Evolutionary conservation across 805 yeast species (phyloP), one percentile per base, ranked within the genome.

Genomic region (Wickerhamiella hasegawae): DNA sequence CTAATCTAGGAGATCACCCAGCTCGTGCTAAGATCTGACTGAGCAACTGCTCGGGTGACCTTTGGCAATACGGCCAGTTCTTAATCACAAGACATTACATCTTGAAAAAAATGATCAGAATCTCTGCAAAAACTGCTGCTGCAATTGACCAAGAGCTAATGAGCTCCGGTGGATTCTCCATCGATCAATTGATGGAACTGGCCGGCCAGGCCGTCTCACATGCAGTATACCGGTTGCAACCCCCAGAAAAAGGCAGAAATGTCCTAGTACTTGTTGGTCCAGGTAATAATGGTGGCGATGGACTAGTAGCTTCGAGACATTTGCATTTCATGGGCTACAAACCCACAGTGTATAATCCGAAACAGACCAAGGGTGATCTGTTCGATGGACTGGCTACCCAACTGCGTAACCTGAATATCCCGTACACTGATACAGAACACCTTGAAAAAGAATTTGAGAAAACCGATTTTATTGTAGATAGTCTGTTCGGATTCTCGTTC

Each of bases 201-300:
- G 98, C 98, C 0, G 98, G 98, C 0, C 65, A 85, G 20, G 73
- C 95, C 2, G 96, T 87, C 8, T 96, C 98, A 4, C 81, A 83
- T 48, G 81, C 93, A 1, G 68, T 85, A 3, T 73, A 70, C 49
- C 68, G 64, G 33, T 65, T 73, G 24, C 81, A 68, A 45, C 92
- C 93, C 2, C 73, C 73, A 1, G 30, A 36, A 5, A 37, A 52
- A 10, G 60, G 60, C 31, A 55, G 60, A 26, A 59, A 55, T 9
- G 75, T 84, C 1, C 58, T 85, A 28, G 68, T 90, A 1, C 61
- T 90, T 4, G 83, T 76, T 9, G 98, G 98, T 0, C 97, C 97
- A 0, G 98, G 98, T 1, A 90, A 90, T 51, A 90, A 90, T 51
- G 87, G 66, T 1, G 98, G 97, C 2, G 98, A 90, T 57, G 98